phyloP scores from a whole-genome alignment of 2,329 filamentous ascomycete genomes.

The Beauveria caledonica region DNA sequence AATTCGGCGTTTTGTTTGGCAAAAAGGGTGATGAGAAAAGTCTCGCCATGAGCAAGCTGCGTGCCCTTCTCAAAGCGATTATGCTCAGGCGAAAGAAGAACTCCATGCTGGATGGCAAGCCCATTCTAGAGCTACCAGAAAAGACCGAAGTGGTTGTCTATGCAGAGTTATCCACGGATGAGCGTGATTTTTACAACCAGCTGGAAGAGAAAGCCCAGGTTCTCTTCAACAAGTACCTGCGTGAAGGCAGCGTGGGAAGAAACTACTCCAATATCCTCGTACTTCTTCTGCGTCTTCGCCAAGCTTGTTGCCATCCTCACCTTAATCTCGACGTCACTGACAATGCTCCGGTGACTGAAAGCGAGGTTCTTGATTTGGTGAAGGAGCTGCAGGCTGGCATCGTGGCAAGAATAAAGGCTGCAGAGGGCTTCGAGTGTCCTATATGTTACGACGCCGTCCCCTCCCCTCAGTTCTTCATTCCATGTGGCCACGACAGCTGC shows the following conservation, averaged over 20 bases:
- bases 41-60: conserved; percentile 63
- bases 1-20: conserved; percentile 34
- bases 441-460: conserved; percentile 70
- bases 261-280: conserved; percentile 73
- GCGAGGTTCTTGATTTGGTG: conserved; percentile 54
- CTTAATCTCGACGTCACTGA: conserved; percentile 28
- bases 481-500: conserved; percentile 77
- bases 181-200: conserved; percentile 69
- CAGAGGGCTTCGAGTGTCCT: conserved; percentile 65
- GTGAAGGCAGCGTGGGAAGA: conserved; percentile 56
- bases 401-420: conserved; percentile 53
- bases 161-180: conserved; percentile 63
- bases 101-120: conserved; percentile 70
- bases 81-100: conserved; percentile 77
- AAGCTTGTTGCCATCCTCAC: conserved; percentile 45
- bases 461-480: conserved; percentile 70
- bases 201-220: conserved; percentile 61
- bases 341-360: conserved; percentile 29
- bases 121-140: conserved; percentile 67
- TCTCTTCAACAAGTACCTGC: conserved; percentile 69
- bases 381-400: conserved; percentile 50
- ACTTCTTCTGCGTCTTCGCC: conserved; percentile 71
- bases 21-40: conserved; percentile 40
- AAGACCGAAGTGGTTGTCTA: conserved; percentile 71
- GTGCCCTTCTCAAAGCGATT: conserved; percentile 68